Conservation (phyloP, 2,329 filamentous ascomycete genomes). For the Dendryphion nanum region DNA sequence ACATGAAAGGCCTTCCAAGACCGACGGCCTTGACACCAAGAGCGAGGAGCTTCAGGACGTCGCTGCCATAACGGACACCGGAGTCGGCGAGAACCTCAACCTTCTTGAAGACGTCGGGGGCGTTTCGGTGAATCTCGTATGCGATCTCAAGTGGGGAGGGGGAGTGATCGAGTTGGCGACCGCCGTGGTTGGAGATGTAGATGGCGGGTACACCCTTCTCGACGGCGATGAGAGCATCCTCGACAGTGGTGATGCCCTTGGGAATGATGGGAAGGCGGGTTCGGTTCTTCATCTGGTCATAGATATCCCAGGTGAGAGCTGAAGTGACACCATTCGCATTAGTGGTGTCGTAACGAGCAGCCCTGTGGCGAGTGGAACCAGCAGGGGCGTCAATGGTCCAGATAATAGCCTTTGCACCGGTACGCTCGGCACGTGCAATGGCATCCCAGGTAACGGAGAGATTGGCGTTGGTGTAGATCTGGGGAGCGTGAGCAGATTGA, state of each 20-base stretch:
- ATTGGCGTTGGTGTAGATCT: conserved; percentile 28
- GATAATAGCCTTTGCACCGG: conserved; percentile 42
- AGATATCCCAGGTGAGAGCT: conserved; percentile 1
- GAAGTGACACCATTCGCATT: conserved; percentile 15
- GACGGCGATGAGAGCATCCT: conserved; percentile 32
- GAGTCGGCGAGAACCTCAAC: conserved; percentile 43
- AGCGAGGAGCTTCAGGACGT: conserved; percentile 27
- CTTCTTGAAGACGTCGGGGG: conserved; percentile 39
- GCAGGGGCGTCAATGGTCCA: conserved; percentile 43
- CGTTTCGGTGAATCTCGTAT: conserved; percentile 67
- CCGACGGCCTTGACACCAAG: conserved; percentile 43
- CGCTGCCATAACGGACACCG: conserved; percentile 40
- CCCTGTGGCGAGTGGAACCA: conserved; percentile 38
- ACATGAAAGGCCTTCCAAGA: conserved; percentile 53
- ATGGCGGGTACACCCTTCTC: conserved; percentile 39
- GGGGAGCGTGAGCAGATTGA: neutral
- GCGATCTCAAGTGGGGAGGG: conserved; percentile 73
- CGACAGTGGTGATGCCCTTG: conserved; percentile 32
- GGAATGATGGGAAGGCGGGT: conserved; percentile 31
- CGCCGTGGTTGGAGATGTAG: conserved; percentile 44
- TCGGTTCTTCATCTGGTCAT: conserved; percentile 18
- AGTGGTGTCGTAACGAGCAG: conserved; percentile 28
- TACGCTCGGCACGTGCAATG: conserved; percentile 29
- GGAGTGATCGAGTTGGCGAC: conserved; percentile 45
- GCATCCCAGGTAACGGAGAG: conserved; percentile 23